Conservation (phyloP, 192 early-diverging fungal genomes). For the Dissophora globulifera region DNA sequence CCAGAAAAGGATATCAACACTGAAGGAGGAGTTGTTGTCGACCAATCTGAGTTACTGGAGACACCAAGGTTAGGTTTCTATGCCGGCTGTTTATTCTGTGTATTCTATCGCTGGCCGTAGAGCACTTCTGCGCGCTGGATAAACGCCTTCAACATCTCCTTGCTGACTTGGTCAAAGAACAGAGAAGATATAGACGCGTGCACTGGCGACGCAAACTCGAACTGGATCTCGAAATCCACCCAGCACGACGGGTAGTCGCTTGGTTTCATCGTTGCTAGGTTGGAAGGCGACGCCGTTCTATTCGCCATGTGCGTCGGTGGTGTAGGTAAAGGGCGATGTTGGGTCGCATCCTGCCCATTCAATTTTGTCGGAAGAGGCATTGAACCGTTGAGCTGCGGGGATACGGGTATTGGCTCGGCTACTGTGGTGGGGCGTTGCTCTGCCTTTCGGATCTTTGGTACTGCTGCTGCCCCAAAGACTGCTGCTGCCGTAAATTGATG, state of each 20-base stretch:
- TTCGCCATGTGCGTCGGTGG: conserved; percentile 1
- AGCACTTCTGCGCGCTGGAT: conserved; percentile 42
- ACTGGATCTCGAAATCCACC: conserved; percentile 81
- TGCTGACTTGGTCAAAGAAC: conserved; percentile 83
- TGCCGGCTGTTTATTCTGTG: background rate
- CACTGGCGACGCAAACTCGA: conserved; percentile 83
- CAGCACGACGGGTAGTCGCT: conserved; percentile 62
- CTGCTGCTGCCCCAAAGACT: conserved; percentile 35
- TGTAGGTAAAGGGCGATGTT: background rate
- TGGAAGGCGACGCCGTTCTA: conserved; percentile 34
- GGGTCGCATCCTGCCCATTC: background rate
- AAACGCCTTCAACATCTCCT: conserved; percentile 79
- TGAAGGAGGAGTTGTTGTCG: too few species aligned
- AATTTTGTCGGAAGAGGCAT: too few species aligned
- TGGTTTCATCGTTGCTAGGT: conserved; percentile 39
- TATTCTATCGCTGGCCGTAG: conserved; percentile 27
- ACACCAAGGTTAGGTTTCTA: too few species aligned
- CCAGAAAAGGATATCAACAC: too few species aligned
- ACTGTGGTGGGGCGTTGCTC: background rate
- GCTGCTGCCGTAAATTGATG: conserved; percentile 30
- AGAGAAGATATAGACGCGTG: conserved; percentile 83
- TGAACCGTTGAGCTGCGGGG: background rate
- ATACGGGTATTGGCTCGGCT: too few species aligned
- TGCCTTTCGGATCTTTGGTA: conserved; percentile 3
- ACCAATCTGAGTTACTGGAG: too few species aligned